phyloP scores from a whole-genome alignment of 2,329 filamentous ascomycete genomes.

The Calonectria pseudoreteaudii region DNA sequence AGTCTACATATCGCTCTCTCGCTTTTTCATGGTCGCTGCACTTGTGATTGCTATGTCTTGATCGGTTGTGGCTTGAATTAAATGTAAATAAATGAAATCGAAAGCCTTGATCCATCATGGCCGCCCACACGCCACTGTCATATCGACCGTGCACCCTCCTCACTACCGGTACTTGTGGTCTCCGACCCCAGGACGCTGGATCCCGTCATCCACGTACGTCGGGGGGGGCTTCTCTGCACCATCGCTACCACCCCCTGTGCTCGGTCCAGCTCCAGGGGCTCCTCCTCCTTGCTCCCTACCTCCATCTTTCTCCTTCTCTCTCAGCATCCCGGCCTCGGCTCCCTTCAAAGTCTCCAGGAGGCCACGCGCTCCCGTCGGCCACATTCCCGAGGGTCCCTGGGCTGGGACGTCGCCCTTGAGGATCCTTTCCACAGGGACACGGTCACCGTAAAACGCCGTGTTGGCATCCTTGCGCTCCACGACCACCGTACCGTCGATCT shows the following conservation, averaged over 20 bases:
- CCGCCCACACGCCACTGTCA: neutral
- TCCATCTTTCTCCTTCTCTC: conserved; percentile 32
- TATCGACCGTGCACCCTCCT: neutral
- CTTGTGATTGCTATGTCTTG: neutral
- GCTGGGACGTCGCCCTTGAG: conserved; percentile 55
- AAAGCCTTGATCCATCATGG: neutral
- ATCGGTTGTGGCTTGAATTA: neutral
- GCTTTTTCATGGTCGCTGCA: neutral
- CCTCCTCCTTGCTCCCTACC: conserved; percentile 10
- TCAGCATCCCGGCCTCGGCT: conserved; percentile 46
- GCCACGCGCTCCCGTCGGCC: conserved; percentile 47
- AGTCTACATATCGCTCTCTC: conserved; percentile 23
- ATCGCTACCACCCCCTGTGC: conserved; percentile 16
- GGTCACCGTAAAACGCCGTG: conserved; percentile 83
- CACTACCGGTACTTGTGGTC: conserved; percentile 41
- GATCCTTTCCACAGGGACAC: conserved; percentile 59
- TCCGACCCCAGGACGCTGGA: conserved; percentile 37
- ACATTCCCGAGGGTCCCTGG: conserved; percentile 42
- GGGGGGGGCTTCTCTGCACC: conserved; percentile 34
- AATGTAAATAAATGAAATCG: neutral
- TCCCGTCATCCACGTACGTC: conserved; percentile 40
- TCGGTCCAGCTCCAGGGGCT: conserved; percentile 23
- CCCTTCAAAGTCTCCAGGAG: conserved; percentile 47
- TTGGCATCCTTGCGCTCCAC: conserved; percentile 92
- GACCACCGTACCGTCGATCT: conserved; percentile 87